Base-by-base conservation (phyloP, 495 filamentous ascomycete genomes). In the Aspergillus conjunctus region DNA sequence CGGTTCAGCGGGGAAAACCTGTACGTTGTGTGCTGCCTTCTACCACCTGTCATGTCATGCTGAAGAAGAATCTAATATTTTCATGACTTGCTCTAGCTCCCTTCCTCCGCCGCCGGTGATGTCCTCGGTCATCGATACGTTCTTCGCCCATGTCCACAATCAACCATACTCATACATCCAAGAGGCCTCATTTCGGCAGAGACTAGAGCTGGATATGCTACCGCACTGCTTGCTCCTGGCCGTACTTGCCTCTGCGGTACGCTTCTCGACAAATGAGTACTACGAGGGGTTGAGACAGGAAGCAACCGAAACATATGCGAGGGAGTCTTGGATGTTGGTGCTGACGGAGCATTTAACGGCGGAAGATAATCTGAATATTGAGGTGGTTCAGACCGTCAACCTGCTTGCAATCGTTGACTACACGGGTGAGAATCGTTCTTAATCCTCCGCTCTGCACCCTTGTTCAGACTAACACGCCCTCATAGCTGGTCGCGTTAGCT, bases 131-230 rank as follows among this genome's bases (percentile, higher is more conserved):
- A 63, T 71, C n/a, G 66, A 70, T 32, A 67, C 65, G 6, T 73
- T 68, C 31, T 73, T 73, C 44, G 9, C 53, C 3, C 69, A 58
- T 44, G 60, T 65, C 15, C 72, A 74, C 34, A 73, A 74, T 32
- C 68, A 70, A 41, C 72, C 72, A 0, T 74, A 74, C 56, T 68
- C 65, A 1, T 70, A 67, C 43, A 67, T 74, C 48, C 68, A 69
- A 18, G 70, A 73, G 49, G 20, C 44, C 10, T 64, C 52, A 1
- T 74, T 74, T 44, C 64, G 68, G 4, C 59, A 64, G 14, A 60
- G 59, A 17, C 30, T 71, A 2, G 44, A 63, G 12, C 45, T 44
- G 20, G 48, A 59, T 15, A 10, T 50, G 11, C 14, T 74, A 0
- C 68, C 71, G 0, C 60, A 59, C 7, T 69, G 65, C 48, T 41